A percentile compares a stretch with the other conserved stretches of the same genome.
These are phyloP conservation scores for Alternaria infectoria DNA, from an alignment of 2,329 filamentous ascomycete species.

Conservation along the genomic window DNA sequence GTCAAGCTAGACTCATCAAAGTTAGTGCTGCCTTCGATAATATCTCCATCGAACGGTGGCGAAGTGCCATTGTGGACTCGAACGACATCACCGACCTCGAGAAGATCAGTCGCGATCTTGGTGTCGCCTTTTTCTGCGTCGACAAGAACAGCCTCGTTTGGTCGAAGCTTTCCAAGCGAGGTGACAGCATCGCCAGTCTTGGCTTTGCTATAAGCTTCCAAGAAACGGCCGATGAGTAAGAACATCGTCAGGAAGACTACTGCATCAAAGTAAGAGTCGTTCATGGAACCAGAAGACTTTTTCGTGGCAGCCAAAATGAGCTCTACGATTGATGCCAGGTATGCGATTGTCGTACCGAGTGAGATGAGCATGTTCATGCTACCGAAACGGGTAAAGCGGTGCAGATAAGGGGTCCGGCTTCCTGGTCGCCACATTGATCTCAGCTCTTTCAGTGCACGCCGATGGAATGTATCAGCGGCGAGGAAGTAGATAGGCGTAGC, in stretches of 20 bases:
- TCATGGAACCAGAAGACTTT: constrained; percentile 41
- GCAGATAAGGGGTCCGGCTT: constrained; percentile 73
- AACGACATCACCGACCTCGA: constrained; percentile 65
- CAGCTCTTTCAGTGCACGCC: constrained; percentile 78
- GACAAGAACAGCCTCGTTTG: constrained; percentile 76
- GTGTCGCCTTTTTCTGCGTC: constrained; percentile 50
- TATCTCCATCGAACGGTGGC: constrained; percentile 78
- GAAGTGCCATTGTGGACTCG: constrained; percentile 79
- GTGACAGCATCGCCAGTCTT: constrained; percentile 87
- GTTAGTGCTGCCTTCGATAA: constrained; percentile 63
- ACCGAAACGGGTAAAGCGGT: constrained; percentile 88
- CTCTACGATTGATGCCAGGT: constrained; percentile 80
- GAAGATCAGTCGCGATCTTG: constrained; percentile 67
- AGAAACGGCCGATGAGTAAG: constrained; percentile 73
- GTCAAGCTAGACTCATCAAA: constrained; percentile 95
- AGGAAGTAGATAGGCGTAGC: constrained; percentile 88
- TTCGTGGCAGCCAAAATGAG: constrained; percentile 65
- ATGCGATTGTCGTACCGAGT: constrained; percentile 85
- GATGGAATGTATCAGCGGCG: constrained; percentile 84
- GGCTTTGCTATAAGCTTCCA: constrained; percentile 90
- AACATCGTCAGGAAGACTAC: constrained; percentile 93
- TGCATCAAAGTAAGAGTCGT: constrained; percentile 78
- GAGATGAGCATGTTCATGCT: constrained; percentile 97
- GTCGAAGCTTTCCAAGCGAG: constrained; percentile 77
- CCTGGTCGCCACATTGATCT: constrained; percentile 76